Conservation (phyloP, 2,329 filamentous ascomycete genomes). For the Pochonia chlamydosporia region DNA sequence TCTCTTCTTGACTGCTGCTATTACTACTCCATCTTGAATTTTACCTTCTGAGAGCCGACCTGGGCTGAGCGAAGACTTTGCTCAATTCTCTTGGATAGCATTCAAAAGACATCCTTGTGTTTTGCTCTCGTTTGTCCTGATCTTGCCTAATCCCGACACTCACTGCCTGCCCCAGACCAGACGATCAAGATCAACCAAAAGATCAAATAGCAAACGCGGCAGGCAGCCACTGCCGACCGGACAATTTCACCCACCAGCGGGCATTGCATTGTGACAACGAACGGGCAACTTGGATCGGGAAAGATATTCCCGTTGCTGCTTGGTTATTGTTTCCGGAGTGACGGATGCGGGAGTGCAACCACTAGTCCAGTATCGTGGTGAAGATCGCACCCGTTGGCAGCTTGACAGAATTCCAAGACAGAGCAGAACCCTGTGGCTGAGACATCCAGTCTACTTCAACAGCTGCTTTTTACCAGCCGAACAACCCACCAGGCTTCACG, state of each 20-base stretch:
- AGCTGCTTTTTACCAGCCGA: too few species aligned
- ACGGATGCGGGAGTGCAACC: constrained; percentile 13
- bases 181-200: too few species aligned
- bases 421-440: constrained; percentile 17
- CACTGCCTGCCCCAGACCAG: too few species aligned
- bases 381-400: constrained; percentile 6
- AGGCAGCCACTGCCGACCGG: background rate
- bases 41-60: too few species aligned
- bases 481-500: constrained; percentile 5
- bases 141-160: too few species aligned
- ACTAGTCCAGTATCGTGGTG: background rate
- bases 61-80: too few species aligned
- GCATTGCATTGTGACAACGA: background rate
- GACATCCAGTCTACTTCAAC: constrained; percentile 13
- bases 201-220: background rate
- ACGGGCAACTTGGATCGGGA: too few species aligned
- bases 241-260: background rate
- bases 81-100: too few species aligned
- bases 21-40: background rate
- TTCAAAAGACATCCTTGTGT: too few species aligned
- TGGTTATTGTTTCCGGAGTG: constrained; percentile 14
- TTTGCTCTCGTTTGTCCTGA: too few species aligned
- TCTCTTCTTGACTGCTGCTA: background rate
- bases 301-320: background rate
- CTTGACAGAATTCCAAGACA: constrained; percentile 11